These are phyloP conservation scores for Cunninghamia lanceolata DNA, from an alignment of 75 land plant genomes.

Conservation along the genomic window DNA sequence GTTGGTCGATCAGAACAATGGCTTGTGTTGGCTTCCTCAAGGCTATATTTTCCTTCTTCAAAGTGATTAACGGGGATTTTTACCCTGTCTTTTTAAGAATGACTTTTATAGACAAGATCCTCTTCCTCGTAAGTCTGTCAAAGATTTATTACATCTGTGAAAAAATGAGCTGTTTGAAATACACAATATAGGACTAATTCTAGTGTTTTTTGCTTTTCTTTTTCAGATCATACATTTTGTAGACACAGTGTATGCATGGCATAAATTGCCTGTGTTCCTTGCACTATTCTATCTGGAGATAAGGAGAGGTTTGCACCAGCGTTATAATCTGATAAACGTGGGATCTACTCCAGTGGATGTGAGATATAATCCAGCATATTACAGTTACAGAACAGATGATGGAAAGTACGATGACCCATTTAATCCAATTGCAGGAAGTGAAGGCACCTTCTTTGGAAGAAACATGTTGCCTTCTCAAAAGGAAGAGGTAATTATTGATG, in stretches of 20 bases:
- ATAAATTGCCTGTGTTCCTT: conserved; percentile 53
- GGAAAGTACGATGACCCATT: conserved; percentile 40
- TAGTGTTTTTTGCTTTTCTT: not conserved
- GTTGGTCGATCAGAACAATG: not conserved
- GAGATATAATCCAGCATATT: conserved; percentile 15
- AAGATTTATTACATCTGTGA: not conserved
- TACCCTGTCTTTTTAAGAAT: not conserved
- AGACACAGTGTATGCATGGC: conserved; percentile 51
- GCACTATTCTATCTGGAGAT: conserved; percentile 50
- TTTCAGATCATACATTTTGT: conserved; percentile 43
- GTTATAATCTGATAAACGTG: conserved; percentile 55
- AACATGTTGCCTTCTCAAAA: conserved; percentile 43
- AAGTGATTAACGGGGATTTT: not conserved
- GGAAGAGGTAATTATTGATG: conserved; percentile 9
- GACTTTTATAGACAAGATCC: not conserved
- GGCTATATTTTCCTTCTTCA: not conserved
- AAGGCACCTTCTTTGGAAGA: conserved; percentile 54
- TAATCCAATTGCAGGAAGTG: conserved; percentile 22
- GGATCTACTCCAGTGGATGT: conserved; percentile 15
- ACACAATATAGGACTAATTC: not conserved
- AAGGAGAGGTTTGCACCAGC: conserved; percentile 49
- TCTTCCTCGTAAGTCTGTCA: not conserved
- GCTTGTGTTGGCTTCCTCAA: not conserved
- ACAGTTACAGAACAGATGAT: conserved; percentile 34
- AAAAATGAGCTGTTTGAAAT: not conserved